These are phyloP conservation scores for Larix sibirica DNA, from an alignment of 83 land plant genomes.

Conservation along the genomic window DNA sequence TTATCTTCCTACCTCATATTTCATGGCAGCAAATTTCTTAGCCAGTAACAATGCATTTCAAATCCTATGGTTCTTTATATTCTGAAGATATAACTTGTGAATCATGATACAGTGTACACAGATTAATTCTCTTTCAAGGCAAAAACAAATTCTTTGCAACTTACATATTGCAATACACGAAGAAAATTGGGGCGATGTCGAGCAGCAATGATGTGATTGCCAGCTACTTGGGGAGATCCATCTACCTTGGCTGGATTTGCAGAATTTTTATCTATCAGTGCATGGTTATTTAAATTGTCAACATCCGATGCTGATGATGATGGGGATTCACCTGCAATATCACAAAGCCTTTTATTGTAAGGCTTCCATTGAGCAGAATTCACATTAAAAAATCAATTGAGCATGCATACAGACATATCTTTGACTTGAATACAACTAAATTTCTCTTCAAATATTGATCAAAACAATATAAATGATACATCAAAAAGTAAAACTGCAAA, in stretches of 20 bases:
- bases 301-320: conserved; percentile 97
- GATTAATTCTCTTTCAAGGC: background rate
- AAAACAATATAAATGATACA: conserved; percentile 3
- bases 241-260: conserved; percentile 42
- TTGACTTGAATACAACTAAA: no score
- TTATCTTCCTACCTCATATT: background rate
- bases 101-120: background rate
- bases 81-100: no score
- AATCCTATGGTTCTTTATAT: background rate
- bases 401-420: no score
- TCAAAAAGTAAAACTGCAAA: background rate
- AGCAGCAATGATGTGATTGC: conserved; percentile 49
- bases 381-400: no score
- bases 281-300: conserved; percentile 74
- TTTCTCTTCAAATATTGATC: background rate
- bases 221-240: conserved; percentile 61
- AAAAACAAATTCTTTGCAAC: conserved; percentile 19
- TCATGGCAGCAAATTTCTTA: background rate
- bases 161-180: conserved; percentile 69
- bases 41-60: background rate
- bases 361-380: background rate
- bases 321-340: conserved; percentile 88
- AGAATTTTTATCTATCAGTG: conserved; percentile 30
- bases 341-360: background rate
- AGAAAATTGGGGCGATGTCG: conserved; percentile 50